phyloP scores from a whole-genome alignment of 2,329 filamentous ascomycete genomes.

The Claviceps pusilla region DNA sequence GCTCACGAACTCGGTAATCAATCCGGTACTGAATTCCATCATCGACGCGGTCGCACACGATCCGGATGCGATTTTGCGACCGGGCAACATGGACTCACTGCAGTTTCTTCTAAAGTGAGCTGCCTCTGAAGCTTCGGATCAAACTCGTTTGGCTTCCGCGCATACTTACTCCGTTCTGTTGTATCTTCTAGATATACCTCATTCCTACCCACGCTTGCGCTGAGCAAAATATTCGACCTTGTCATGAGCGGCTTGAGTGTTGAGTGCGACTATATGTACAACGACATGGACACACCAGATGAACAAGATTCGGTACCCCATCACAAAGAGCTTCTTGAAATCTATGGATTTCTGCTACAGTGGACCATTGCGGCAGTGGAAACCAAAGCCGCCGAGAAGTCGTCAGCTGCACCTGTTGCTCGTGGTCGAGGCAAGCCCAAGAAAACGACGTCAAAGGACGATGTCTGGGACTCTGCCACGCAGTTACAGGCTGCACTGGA shows the following conservation, averaged over 20 bases:
- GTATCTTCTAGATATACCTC: slow-evolving; percentile 57
- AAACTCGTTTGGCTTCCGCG: background rate
- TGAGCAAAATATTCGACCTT: slow-evolving; percentile 87
- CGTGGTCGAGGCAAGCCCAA: slow-evolving; percentile 62
- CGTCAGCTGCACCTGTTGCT: slow-evolving; percentile 49
- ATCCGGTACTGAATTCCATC: slow-evolving; percentile 77
- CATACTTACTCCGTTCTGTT: slow-evolving; percentile 21
- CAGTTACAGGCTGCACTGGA: slow-evolving; percentile 84
- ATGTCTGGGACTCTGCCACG: slow-evolving; percentile 71
- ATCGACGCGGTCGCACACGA: slow-evolving; percentile 85
- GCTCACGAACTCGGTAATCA: slow-evolving; percentile 64
- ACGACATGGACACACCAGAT: slow-evolving; percentile 71
- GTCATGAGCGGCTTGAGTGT: slow-evolving; percentile 73
- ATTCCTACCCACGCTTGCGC: slow-evolving; percentile 60
- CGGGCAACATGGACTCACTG: slow-evolving; percentile 73
- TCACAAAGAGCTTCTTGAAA: slow-evolving; percentile 83
- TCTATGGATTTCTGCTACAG: slow-evolving; percentile 85
- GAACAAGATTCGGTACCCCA: slow-evolving; percentile 76
- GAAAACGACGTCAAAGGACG: slow-evolving; percentile 66
- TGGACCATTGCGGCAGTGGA: slow-evolving; percentile 95
- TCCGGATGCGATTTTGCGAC: slow-evolving; percentile 71
- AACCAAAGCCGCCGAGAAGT: slow-evolving; percentile 82
- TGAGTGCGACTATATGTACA: slow-evolving; percentile 71
- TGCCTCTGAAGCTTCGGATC: background rate
- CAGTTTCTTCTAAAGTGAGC: slow-evolving; percentile 94